Percentiles rank a stretch among this genome's conserved stretches.
Conservation (phyloP, 805 yeast genomes). For the Dipodascopsis uninucleata region DNA sequence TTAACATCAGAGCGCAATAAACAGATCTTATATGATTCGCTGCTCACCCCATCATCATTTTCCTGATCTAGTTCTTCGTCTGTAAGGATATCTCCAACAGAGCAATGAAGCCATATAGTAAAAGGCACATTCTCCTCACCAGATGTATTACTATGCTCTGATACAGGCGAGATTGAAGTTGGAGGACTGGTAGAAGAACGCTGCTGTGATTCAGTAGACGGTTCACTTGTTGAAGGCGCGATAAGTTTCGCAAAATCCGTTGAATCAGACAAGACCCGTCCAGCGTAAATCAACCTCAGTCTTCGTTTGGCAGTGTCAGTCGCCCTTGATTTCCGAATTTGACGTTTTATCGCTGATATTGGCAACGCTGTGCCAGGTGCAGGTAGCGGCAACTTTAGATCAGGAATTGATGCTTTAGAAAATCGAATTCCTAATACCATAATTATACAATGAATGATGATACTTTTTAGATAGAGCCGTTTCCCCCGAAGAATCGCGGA, state of each 20-base stretch:
- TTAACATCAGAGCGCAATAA: neutral
- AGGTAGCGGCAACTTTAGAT: conserved; percentile 40
- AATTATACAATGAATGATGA: too few relatives aligned
- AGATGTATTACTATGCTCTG: conserved; percentile 19
- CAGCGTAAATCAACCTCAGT: conserved; percentile 64
- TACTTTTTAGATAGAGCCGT: too few relatives aligned
- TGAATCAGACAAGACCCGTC: conserved; percentile 57
- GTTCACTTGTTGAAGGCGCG: conserved; percentile 31
- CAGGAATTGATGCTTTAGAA: conserved; percentile 44
- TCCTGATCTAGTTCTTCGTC: conserved; percentile 57
- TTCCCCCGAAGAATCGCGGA: too few relatives aligned
- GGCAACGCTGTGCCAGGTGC: conserved; percentile 36
- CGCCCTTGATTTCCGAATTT: conserved; percentile 41
- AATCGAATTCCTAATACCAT: conserved; percentile 41
- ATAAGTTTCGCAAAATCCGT: conserved; percentile 55
- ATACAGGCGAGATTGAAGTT: too few relatives aligned
- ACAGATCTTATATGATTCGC: neutral
- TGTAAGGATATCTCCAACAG: conserved; percentile 63
- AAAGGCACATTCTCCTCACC: conserved; percentile 24
- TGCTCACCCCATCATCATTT: conserved; percentile 47
- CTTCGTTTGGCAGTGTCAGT: conserved; percentile 44
- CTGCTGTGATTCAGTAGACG: conserved; percentile 1
- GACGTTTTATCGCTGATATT: conserved; percentile 42
- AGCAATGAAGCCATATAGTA: conserved; percentile 69
- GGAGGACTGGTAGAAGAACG: neutral